These are phyloP conservation scores for Solanum commersonii DNA, from an alignment of 257 asterid genomes.

Conservation along the genomic window DNA sequence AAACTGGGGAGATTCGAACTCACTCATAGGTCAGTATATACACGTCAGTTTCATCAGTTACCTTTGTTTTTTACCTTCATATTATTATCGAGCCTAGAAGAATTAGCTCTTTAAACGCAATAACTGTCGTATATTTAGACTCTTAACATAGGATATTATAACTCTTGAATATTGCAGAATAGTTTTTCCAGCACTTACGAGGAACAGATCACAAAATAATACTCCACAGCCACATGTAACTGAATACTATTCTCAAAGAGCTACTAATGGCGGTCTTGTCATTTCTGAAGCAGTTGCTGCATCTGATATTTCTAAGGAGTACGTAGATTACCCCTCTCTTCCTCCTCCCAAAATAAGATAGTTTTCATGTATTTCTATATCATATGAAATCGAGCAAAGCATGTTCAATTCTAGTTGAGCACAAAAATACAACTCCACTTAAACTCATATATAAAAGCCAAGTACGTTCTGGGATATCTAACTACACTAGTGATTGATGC, in stretches of 20 bases:
- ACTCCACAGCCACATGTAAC: slow-evolving; percentile 23
- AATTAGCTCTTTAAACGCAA: no score
- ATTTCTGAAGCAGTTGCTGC: slow-evolving; percentile 34
- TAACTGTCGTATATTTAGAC: background rate
- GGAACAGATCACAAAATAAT: slow-evolving; percentile 18
- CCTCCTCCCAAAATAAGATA: background rate
- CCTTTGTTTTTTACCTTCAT: no score
- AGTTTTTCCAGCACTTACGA: slow-evolving; percentile 26
- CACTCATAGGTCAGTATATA: background rate
- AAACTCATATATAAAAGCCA: background rate
- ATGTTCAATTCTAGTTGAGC: background rate
- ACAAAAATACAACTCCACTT: background rate
- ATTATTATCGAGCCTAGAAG: no score
- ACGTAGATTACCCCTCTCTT: background rate
- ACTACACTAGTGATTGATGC: background rate
- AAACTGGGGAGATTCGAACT: background rate
- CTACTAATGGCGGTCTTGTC: slow-evolving; percentile 24
- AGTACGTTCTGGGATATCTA: background rate
- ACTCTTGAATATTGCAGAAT: slow-evolving; percentile 8
- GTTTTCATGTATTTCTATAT: background rate
- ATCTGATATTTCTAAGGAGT: slow-evolving; percentile 22
- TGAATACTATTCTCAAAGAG: slow-evolving; percentile 22
- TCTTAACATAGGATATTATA: background rate
- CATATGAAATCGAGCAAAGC: background rate
- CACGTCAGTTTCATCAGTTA: background rate